Percentiles rank a stretch among this genome's conserved stretches.
Conservation (phyloP, 2,329 filamentous ascomycete genomes). For the Fusarium armeniacum region DNA sequence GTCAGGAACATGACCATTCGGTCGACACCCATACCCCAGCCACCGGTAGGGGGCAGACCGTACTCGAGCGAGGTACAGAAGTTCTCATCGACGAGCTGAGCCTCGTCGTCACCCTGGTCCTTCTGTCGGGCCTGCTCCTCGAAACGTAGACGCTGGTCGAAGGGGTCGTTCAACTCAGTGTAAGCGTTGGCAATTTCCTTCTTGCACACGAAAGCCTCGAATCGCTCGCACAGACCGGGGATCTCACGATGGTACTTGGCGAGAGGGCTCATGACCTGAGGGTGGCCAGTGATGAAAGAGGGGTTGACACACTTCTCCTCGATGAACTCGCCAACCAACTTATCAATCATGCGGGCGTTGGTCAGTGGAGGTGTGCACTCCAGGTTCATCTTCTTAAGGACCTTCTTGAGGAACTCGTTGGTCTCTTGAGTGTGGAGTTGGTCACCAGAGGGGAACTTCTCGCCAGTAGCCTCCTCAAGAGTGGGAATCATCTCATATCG, state of each 20-base stretch:
- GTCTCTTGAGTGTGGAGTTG: slow-evolving; percentile 92
- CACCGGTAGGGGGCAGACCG: slow-evolving; percentile 91
- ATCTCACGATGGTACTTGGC: slow-evolving; percentile 92
- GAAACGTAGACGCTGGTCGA: slow-evolving; percentile 86
- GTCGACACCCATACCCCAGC: slow-evolving; percentile 97
- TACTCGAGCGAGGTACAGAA: slow-evolving; percentile 93
- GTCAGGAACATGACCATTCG: slow-evolving; percentile 96
- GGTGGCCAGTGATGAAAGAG: slow-evolving; percentile 76
- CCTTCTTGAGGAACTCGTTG: slow-evolving; percentile 84
- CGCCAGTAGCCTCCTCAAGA: slow-evolving; percentile 88
- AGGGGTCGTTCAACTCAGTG: slow-evolving; percentile 93
- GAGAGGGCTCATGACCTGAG: slow-evolving; percentile 82
- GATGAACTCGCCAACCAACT: slow-evolving; percentile 92
- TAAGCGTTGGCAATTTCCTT: slow-evolving; percentile 95
- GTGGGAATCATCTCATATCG: slow-evolving; percentile 91
- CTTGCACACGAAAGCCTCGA: slow-evolving; percentile 88
- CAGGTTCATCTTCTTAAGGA: slow-evolving; percentile 91
- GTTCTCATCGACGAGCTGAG: slow-evolving; percentile 94
- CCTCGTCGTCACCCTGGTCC: slow-evolving; percentile 96
- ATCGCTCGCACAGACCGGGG: slow-evolving; percentile 92
- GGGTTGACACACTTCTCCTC: slow-evolving; percentile 95
- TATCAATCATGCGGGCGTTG: slow-evolving; percentile 96
- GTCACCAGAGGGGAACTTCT: slow-evolving; percentile 92
- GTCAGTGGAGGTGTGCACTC: slow-evolving; percentile 92
- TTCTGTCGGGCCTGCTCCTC: slow-evolving; percentile 98